These are phyloP conservation scores for Ganoderma resinaceum DNA, from an alignment of 1,284 basidiomycete species.

Conservation along the genomic window DNA sequence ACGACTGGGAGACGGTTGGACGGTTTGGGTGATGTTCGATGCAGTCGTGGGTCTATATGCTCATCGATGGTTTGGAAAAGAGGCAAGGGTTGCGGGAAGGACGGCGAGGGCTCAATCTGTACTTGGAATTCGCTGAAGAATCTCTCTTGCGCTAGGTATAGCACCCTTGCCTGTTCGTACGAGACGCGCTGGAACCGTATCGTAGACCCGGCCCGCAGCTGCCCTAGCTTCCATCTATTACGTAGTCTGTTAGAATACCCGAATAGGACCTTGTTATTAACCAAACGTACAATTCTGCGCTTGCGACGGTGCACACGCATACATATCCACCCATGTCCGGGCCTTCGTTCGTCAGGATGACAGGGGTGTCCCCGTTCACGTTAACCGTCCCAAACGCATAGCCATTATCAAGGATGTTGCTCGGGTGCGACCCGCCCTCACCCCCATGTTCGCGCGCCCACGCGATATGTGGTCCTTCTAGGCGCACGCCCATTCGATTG, in stretches of 20 bases:
- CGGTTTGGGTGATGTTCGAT: conserved; percentile 35
- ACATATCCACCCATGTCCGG: conserved; percentile 73
- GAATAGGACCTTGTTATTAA: not conserved
- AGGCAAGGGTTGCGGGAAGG: not conserved
- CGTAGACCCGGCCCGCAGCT: conserved; percentile 59
- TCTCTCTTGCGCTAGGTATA: conserved; percentile 6
- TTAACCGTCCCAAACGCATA: conserved; percentile 69
- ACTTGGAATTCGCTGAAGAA: conserved; percentile 15
- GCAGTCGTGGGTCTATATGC: conserved; percentile 44
- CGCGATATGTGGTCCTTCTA: conserved; percentile 54
- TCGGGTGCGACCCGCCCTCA: conserved; percentile 76
- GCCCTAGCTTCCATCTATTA: conserved; percentile 68
- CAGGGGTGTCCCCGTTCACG: conserved; percentile 77
- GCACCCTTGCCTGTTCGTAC: conserved; percentile 43
- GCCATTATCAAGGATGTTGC: conserved; percentile 75
- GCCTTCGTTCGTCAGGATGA: conserved; percentile 68
- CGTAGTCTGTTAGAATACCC: not conserved
- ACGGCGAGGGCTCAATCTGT: not conserved
- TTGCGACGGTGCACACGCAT: conserved; percentile 60
- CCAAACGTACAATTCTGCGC: conserved; percentile 54
- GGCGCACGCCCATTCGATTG: conserved; percentile 66
- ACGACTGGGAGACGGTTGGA: conserved; percentile 41
- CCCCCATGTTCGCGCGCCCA: conserved; percentile 72
- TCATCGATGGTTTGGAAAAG: conserved; percentile 13
- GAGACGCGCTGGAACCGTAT: conserved; percentile 57